Percentiles rank a stretch among this genome's conserved stretches.
These are phyloP conservation scores for Neurospora sp. DNA, from an alignment of 2,329 filamentous ascomycete species.

Conservation along the genomic window DNA sequence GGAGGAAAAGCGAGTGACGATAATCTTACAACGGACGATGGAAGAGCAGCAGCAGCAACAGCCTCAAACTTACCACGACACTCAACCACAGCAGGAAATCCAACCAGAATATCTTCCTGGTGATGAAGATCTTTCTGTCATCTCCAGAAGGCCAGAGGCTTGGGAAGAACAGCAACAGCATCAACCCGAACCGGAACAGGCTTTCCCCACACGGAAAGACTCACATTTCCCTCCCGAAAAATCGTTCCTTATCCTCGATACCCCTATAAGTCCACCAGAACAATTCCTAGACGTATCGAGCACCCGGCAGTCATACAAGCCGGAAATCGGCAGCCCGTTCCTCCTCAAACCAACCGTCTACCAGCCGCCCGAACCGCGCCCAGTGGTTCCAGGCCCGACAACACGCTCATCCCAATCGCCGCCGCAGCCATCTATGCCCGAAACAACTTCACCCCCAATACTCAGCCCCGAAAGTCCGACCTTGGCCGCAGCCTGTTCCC, in stretches of 20 bases:
- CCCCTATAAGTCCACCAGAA: constrained; percentile 11
- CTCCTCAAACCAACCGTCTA: constrained; percentile 27
- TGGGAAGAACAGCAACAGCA: constrained; percentile 1
- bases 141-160: neutral
- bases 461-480: neutral
- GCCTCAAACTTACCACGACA: neutral
- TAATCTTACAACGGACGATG: constrained; percentile 19
- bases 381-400: neutral
- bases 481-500: neutral
- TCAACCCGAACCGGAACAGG: neutral
- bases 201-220: constrained; percentile 1
- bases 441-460: neutral
- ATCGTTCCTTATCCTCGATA: constrained; percentile 18
- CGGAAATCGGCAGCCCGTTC: constrained; percentile 17
- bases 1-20: constrained; percentile 17
- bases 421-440: neutral
- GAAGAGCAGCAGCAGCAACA: constrained; percentile 7
- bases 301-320: constrained; percentile 11
- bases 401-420: neutral
- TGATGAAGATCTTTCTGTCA: neutral
- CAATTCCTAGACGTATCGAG: neutral
- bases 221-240: constrained; percentile 16
- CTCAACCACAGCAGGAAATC: neutral
- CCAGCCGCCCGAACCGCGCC: constrained; percentile 25
- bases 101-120: neutral